Evolutionary conservation across 2,329 filamentous ascomycete genomes (phyloP).

Genomic region (Phialemonium atrogriseum): DNA sequence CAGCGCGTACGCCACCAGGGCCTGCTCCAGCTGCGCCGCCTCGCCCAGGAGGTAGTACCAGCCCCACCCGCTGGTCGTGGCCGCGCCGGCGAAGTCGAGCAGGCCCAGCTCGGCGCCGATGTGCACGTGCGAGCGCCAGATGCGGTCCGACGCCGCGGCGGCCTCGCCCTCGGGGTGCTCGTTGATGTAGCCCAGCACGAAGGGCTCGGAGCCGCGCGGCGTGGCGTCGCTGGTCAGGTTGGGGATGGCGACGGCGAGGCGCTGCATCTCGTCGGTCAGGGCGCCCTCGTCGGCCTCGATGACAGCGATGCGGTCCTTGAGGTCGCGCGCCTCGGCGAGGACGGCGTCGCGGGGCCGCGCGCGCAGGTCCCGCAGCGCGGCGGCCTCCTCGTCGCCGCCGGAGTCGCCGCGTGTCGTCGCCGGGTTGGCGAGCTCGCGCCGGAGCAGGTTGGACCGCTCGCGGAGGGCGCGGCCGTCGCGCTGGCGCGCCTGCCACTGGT

Average conservation of each 20-base stretch:
- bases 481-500: slow-evolving; percentile 53
- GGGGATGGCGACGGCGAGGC: slow-evolving; percentile 69
- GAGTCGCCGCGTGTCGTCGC: slow-evolving; percentile 35
- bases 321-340: slow-evolving; percentile 51
- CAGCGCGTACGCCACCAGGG: slow-evolving; percentile 79
- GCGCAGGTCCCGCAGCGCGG: slow-evolving; percentile 10
- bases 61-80: slow-evolving; percentile 84
- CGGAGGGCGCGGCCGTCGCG: slow-evolving; percentile 51
- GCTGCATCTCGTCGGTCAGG: slow-evolving; percentile 58
- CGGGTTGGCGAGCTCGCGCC: slow-evolving; percentile 46
- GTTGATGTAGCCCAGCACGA: slow-evolving; percentile 72
- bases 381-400: slow-evolving; percentile 23
- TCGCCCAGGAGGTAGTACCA: slow-evolving; percentile 97
- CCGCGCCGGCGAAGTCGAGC: slow-evolving; percentile 80
- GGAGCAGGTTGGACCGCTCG: slow-evolving; percentile 58
- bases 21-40: slow-evolving; percentile 88
- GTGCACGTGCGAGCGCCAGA: slow-evolving; percentile 70
- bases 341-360: slow-evolving; percentile 38
- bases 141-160: slow-evolving; percentile 28
- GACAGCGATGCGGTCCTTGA: slow-evolving; percentile 54
- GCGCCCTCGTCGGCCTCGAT: slow-evolving; percentile 56
- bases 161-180: slow-evolving; percentile 42
- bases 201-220: slow-evolving; percentile 59
- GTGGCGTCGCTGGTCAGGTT: slow-evolving; percentile 76
- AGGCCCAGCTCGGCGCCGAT: slow-evolving; percentile 81